A percentile compares a stretch with the other conserved stretches of the same genome.
These are phyloP conservation scores for Colletotrichum gigasporum DNA, from an alignment of 2,329 filamentous ascomycete genomes.

Conservation along the genomic window DNA sequence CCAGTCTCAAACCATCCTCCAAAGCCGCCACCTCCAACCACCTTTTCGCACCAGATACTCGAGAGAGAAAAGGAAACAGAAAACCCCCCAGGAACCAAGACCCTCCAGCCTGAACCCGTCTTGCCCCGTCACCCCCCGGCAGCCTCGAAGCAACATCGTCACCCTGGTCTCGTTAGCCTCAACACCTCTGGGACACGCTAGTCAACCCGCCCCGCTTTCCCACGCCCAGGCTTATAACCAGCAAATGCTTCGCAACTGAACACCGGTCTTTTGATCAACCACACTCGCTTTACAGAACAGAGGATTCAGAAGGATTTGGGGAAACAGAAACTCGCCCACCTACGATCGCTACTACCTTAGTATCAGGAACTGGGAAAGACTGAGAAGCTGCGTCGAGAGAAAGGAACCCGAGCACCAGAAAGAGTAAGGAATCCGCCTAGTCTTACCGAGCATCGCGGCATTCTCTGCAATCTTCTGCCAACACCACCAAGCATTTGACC, in stretches of 20 bases:
- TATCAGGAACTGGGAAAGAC: conserved; percentile 29
- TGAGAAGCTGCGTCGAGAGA: conserved; percentile 8
- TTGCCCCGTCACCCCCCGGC: neutral
- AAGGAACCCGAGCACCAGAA: conserved; percentile 30
- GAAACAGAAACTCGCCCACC: conserved; percentile 33
- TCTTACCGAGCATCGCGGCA: conserved; percentile 6
- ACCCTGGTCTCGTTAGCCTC: conserved; percentile 19
- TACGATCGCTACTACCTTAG: conserved; percentile 54
- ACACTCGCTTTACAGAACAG: conserved; percentile 43
- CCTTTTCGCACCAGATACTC: conserved; percentile 29
- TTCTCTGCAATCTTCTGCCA: conserved; percentile 14
- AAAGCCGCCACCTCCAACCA: conserved; percentile 34
- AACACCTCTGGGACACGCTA: conserved; percentile 8
- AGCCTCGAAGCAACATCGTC: conserved; percentile 1
- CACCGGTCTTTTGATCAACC: conserved; percentile 33
- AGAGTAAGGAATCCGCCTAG: conserved; percentile 28
- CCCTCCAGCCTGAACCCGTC: neutral
- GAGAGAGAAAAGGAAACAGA: conserved; percentile 18
- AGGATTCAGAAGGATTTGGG: conserved; percentile 11
- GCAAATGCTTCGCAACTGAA: conserved; percentile 22
- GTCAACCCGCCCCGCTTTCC: neutral
- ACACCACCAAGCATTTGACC: neutral
- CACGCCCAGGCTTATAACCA: conserved; percentile 8
- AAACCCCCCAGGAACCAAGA: neutral
- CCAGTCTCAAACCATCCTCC: conserved; percentile 35